These are phyloP conservation scores for Babesia ovis DNA, from an alignment of 169 alveolate species.

Conservation along the genomic window DNA sequence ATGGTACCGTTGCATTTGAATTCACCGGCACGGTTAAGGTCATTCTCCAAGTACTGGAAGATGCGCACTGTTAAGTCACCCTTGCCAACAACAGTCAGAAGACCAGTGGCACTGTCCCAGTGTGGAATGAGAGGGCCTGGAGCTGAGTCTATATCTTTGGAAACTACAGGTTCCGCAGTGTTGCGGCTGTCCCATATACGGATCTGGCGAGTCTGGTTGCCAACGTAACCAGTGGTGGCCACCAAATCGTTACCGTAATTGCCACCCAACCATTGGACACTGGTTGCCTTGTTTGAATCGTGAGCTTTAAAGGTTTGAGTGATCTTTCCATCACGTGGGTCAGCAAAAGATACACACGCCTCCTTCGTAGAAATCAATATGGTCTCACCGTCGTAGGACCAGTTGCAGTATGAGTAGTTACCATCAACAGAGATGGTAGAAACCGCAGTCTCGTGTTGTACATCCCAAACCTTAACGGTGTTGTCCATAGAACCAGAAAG, in stretches of 20 bases:
- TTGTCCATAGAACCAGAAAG: slow-evolving; percentile 68
- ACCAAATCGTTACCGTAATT: slow-evolving; percentile 64
- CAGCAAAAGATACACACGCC: slow-evolving; percentile 45
- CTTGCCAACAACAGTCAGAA: slow-evolving; percentile 71
- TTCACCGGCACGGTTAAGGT: slow-evolving; percentile 70
- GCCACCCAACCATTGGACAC: slow-evolving; percentile 74
- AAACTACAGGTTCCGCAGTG: slow-evolving; percentile 45
- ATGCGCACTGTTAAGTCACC: slow-evolving; percentile 78
- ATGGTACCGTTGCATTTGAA: slow-evolving; percentile 73
- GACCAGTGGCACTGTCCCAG: slow-evolving; percentile 76
- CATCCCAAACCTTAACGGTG: slow-evolving; percentile 73
- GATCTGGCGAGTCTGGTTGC: slow-evolving; percentile 74
- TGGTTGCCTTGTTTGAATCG: slow-evolving; percentile 69
- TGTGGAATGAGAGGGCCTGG: slow-evolving; percentile 77
- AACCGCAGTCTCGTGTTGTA: slow-evolving; percentile 55
- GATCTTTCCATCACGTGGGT: slow-evolving; percentile 70
- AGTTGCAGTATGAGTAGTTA: slow-evolving; percentile 67
- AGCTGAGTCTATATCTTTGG: slow-evolving; percentile 72
- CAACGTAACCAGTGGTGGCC: slow-evolving; percentile 76
- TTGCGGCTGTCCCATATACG: slow-evolving; percentile 75
- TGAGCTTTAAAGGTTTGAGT: slow-evolving; percentile 62
- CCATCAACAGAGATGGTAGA: slow-evolving; percentile 55
- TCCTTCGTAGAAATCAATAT: slow-evolving; percentile 56
- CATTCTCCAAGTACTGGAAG: slow-evolving; percentile 71
- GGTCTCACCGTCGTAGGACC: slow-evolving; percentile 71